phyloP scores from a whole-genome alignment of 352 stramenopile species.

The Halophytophthora batemanensis region DNA sequence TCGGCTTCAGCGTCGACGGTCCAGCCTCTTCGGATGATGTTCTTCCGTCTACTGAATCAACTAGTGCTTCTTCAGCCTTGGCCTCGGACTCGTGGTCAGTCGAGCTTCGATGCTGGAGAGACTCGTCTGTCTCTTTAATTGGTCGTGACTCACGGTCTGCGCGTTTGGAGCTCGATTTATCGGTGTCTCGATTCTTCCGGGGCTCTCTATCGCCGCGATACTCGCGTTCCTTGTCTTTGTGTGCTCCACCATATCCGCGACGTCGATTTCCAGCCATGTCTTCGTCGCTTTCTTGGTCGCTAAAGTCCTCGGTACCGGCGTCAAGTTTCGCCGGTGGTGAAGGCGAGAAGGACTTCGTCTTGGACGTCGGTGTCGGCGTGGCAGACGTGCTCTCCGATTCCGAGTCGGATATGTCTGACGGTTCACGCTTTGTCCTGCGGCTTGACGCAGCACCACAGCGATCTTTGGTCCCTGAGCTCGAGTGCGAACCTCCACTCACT shows the following conservation, averaged over 20 bases:
- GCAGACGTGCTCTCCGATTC: slow-evolving; percentile 25
- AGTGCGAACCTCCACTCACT: slow-evolving; percentile 9
- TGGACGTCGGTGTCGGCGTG: slow-evolving; percentile 16
- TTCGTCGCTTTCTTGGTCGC: slow-evolving; percentile 20
- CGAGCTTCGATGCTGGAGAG: too few species aligned
- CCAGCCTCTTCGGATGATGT: slow-evolving; percentile 3
- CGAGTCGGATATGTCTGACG: slow-evolving; percentile 37
- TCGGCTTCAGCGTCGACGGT: slow-evolving; percentile 18
- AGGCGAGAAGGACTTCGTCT: slow-evolving; percentile 9
- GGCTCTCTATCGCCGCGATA: slow-evolving; percentile 4
- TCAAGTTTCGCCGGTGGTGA: slow-evolving; percentile 16
- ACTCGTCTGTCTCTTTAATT: too few species aligned
- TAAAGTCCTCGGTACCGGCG: slow-evolving; percentile 22
- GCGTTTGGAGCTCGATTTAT: too few species aligned
- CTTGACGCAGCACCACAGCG: too few species aligned
- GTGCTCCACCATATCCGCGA: too few species aligned
- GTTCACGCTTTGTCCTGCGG: slow-evolving; percentile 29
- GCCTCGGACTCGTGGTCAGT: slow-evolving; percentile 3
- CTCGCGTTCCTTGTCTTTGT: too few species aligned
- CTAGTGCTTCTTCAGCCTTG: slow-evolving; percentile 7
- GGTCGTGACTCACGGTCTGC: too few species aligned
- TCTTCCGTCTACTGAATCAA: slow-evolving; percentile 14
- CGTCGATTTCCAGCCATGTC: too few species aligned
- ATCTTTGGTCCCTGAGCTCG: slow-evolving; percentile 12
- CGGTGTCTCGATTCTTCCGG: too few species aligned